phyloP scores from a whole-genome alignment of 768 basidiomycete species.

The Tephrocybe sp. region DNA sequence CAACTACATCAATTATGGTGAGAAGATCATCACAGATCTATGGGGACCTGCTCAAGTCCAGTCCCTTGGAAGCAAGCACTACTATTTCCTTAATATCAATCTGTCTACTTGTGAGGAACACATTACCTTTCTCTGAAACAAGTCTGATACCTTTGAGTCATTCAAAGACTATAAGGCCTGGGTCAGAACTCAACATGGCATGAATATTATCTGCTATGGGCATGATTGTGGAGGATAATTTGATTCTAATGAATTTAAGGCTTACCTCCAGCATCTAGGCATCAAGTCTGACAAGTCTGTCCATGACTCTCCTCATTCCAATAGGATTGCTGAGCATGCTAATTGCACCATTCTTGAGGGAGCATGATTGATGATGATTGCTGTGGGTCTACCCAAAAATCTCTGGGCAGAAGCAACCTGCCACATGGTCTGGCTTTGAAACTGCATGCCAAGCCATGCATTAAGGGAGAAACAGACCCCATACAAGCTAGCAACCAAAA shows the following conservation, averaged over 20 bases:
- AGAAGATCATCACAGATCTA: conserved; percentile 21
- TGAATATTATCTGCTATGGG: conserved; percentile 14
- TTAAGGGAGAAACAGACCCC: conserved; percentile 20
- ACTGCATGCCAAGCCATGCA: background rate
- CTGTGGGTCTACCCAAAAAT: background rate
- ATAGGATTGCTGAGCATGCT: conserved; percentile 4
- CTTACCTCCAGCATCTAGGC: conserved; percentile 22
- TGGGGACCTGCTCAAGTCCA: conserved; percentile 14
- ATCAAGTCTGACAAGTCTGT: conserved; percentile 30
- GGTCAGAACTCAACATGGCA: conserved; percentile 19
- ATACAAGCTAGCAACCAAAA: background rate
- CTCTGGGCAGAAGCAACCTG: conserved; percentile 12
- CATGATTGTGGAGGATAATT: conserved; percentile 28
- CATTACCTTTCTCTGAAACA: conserved; percentile 16
- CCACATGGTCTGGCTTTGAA: conserved; percentile 5
- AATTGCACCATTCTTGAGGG: conserved; percentile 3
- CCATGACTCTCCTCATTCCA: conserved; percentile 30
- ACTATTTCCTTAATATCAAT: conserved; percentile 18
- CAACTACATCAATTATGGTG: conserved; percentile 17
- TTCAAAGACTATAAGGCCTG: conserved; percentile 25
- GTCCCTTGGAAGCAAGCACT: too few species aligned
- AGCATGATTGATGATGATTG: conserved; percentile 6
- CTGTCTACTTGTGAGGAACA: conserved; percentile 13
- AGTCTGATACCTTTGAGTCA: conserved; percentile 14
- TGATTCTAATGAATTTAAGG: conserved; percentile 16